Percentiles rank a stretch among this genome's conserved stretches.
Evolutionary conservation across 179 eudicot genomes (phyloP).

Genomic region (Heliamphora ciliata): DNA sequence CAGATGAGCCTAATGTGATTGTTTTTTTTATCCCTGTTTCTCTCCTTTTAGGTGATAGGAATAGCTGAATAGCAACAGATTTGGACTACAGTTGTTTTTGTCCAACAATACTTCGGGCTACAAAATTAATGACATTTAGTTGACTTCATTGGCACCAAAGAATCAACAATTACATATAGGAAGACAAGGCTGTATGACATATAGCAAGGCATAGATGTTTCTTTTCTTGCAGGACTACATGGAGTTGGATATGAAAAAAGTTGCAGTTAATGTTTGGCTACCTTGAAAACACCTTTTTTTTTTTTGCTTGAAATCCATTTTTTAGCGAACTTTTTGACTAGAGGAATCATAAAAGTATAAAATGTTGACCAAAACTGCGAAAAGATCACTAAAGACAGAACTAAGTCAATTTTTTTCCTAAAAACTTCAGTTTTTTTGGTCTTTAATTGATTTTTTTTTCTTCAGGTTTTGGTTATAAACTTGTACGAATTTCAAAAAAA

Average conservation of each 20-base stretch:
- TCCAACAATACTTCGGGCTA: background rate
- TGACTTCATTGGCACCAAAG: background rate
- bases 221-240: background rate
- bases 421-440: no score
- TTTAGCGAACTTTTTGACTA: no score
- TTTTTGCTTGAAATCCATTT: no score
- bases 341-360: no score
- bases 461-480: no score
- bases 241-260: background rate
- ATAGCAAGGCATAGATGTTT: conserved; percentile 1
- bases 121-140: background rate
- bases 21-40: background rate
- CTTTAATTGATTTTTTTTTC: no score
- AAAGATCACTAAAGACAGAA: no score
- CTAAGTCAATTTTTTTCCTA: no score
- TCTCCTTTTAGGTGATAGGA: conserved; percentile 3
- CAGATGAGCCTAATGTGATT: conserved; percentile 22
- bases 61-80: background rate
- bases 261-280: background rate
- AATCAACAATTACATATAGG: background rate
- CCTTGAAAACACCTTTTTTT: no score
- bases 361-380: no score
- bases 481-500: no score
- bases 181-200: background rate
- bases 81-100: background rate